Conservation (phyloP, 805 yeast species). For the Metschnikowia rubicola region DNA sequence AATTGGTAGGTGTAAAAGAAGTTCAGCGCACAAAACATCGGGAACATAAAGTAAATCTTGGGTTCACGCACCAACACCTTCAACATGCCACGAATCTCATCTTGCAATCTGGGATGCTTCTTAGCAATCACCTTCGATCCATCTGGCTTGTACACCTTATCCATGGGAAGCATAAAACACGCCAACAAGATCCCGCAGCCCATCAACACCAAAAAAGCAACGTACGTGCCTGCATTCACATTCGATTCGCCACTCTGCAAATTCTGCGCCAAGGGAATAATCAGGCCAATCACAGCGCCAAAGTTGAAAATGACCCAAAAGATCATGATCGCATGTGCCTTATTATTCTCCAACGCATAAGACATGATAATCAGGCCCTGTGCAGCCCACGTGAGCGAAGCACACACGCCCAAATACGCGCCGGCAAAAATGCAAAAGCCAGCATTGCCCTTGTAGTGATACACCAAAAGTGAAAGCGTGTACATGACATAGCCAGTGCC, state of each 20-base stretch:
- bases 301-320: slow-evolving; percentile 62
- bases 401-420: slow-evolving; percentile 55
- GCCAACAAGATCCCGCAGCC: slow-evolving; percentile 45
- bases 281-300: slow-evolving; percentile 59
- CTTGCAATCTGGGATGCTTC: slow-evolving; percentile 44
- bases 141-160: slow-evolving; percentile 47
- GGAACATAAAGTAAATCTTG: slow-evolving; percentile 49
- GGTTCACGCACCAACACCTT: slow-evolving; percentile 39
- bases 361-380: slow-evolving; percentile 56
- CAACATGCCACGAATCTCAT: slow-evolving; percentile 43
- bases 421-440: slow-evolving; percentile 57
- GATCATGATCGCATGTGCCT: slow-evolving; percentile 51
- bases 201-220: slow-evolving; percentile 54
- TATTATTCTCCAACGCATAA: slow-evolving; percentile 52
- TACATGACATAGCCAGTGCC: slow-evolving; percentile 55
- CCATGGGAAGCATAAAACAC: slow-evolving; percentile 44
- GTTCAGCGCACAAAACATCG: slow-evolving; percentile 61
- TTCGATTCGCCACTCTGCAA: slow-evolving; percentile 34
- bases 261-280: slow-evolving; percentile 55
- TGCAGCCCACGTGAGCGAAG: slow-evolving; percentile 56
- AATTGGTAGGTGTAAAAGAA: slow-evolving; percentile 68
- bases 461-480: slow-evolving; percentile 49
- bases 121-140: slow-evolving; percentile 46
- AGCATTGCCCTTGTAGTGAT: slow-evolving; percentile 41
- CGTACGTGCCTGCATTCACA: slow-evolving; percentile 47